Percentiles rank a stretch among this genome's conserved stretches.
Evolutionary conservation across 2,329 filamentous ascomycete species (phyloP).

Genomic region (Fusarium coicis): DNA sequence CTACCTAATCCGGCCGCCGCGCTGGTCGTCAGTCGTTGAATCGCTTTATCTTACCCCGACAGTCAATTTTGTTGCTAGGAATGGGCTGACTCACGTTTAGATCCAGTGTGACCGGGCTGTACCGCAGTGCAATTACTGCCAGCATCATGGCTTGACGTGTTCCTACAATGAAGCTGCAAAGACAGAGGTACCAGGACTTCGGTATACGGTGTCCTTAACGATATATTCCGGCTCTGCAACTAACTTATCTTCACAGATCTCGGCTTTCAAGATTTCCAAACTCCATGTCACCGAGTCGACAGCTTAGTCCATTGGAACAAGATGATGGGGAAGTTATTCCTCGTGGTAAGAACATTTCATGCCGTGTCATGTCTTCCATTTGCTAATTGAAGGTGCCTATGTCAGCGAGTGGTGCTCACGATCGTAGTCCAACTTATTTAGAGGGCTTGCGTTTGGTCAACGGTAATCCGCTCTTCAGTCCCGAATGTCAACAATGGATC

Average conservation of each 20-base stretch:
- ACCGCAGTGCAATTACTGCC: conserved; percentile 11
- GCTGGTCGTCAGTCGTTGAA: background rate
- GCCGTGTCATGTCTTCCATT: too few relatives aligned
- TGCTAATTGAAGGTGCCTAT: rapidly evolving
- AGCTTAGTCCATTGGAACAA: rapidly evolving
- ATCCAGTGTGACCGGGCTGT: conserved; percentile 2
- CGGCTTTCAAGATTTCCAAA: rapidly evolving
- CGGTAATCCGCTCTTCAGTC: background rate
- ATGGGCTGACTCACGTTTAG: background rate
- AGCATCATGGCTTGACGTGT: background rate
- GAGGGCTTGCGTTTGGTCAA: background rate
- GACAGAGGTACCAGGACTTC: background rate
- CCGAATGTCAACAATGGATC: background rate
- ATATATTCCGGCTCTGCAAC: too few relatives aligned
- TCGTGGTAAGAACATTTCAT: rapidly evolving
- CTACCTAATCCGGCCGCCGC: too few relatives aligned
- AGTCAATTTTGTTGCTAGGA: background rate
- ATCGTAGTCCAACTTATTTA: background rate
- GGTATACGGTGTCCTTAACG: background rate
- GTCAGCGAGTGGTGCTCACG: rapidly evolving
- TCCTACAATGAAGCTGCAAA: background rate
- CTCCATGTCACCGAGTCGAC: rapidly evolving
- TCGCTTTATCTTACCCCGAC: background rate
- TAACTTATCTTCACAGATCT: background rate
- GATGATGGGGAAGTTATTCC: background rate